Evolutionary conservation across 306 rosid species (phyloP), one percentile per base, ranked within the genome.

Genomic region (Quercus robur): DNA sequence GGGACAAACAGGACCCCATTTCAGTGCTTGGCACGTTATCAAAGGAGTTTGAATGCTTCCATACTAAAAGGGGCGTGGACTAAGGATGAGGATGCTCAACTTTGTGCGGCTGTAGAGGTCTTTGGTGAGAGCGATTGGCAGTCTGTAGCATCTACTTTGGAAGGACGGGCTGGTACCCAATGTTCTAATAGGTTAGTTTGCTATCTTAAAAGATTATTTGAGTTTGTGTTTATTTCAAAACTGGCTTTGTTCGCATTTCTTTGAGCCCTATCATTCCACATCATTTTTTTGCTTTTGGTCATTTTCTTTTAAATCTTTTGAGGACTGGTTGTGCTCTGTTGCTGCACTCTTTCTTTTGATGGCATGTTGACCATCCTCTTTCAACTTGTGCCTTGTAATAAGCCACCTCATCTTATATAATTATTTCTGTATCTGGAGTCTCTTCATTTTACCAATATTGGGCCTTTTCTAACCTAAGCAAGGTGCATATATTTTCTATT

Each of bases 111-210:
- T 55, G 93, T 93, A 75, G 93, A 83, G 61, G 19, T 49, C 68
- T 84, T 76, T 84, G 99, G 99, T 26, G 86, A 77, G 79, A 56
- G 85, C 11, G 61, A 95, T 82, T 93, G 99, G 99, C 99, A 95
- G 81, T 77, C 87, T 73, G 92, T 95, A 13, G 99, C 99, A 75
- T 87, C 97, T 83, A 80, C 84, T 68, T 81, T 95, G 88, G 97
- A 91, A 69, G 90, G 98, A 82, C 86, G 97, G 72, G 78, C 97
- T 1, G 98, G 99, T 58, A n/a, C 95, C 80, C 99, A 95, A 71
- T 95, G 99, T 93, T 93, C 99, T 78, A 93, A 95, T 80, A 95
- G 99, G 98, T 95, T 76, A 49, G 94, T 89, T 83, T 67, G 35
- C 86, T 44, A 41, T 77, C 38, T 38, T 44, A 7, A 57, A 68